phyloP scores from a whole-genome alignment of 176 grass and related monocot species.

The Carex littledalei region DNA sequence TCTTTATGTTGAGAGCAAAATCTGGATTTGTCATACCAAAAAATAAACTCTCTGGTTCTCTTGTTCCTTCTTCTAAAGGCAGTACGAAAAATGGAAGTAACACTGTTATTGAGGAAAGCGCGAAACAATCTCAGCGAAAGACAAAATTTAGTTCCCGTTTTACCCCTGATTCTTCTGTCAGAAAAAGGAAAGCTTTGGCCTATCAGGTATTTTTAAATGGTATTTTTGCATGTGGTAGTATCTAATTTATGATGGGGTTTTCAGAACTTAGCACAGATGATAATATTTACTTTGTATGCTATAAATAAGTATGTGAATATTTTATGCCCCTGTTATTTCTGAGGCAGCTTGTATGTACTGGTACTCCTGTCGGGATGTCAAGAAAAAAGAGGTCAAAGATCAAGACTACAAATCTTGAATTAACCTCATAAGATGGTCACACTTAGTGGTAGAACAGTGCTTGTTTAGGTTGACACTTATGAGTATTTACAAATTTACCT shows the following conservation, averaged over 20 bases:
- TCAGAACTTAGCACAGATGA: neutral
- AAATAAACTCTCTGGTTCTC: slow-evolving; percentile 85
- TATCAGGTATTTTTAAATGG: slow-evolving; percentile 59
- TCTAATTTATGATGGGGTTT: neutral
- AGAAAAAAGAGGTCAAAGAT: neutral
- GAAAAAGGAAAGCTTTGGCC: slow-evolving; percentile 57
- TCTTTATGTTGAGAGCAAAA: slow-evolving; percentile 68
- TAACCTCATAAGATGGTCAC: neutral
- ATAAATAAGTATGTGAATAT: neutral
- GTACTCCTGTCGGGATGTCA: neutral
- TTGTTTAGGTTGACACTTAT: neutral
- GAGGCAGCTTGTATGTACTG: neutral
- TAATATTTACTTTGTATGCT: neutral
- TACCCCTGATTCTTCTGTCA: slow-evolving; percentile 43
- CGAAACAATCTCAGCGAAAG: slow-evolving; percentile 55
- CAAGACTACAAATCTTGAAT: neutral
- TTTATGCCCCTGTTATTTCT: neutral
- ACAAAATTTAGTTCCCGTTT: slow-evolving; percentile 72
- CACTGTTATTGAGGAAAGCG: slow-evolving; percentile 31
- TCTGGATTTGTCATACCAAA: slow-evolving; percentile 93
- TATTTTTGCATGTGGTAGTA: neutral
- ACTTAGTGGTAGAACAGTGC: neutral
- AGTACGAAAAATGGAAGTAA: slow-evolving; percentile 43
- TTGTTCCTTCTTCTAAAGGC: slow-evolving; percentile 30
- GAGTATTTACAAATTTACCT: neutral